phyloP scores from a whole-genome alignment of 2,329 filamentous ascomycete species.

The Metarhizium album region DNA sequence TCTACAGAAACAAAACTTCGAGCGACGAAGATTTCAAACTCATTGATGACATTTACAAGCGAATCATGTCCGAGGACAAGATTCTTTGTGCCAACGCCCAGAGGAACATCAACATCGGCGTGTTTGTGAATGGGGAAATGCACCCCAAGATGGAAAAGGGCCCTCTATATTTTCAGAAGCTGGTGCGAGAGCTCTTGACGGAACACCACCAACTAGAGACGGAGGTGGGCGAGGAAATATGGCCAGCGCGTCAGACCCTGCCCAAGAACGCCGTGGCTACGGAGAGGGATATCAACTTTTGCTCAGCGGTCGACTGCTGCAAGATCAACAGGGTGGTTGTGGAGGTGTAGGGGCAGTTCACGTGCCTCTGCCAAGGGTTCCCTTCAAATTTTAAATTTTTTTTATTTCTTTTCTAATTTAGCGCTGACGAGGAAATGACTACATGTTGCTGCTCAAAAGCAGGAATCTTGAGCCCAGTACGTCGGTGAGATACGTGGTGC shows the following conservation, averaged over 20 bases:
- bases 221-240: slow-evolving; percentile 34
- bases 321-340: slow-evolving; percentile 12
- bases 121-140: slow-evolving; percentile 53
- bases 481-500: too few species aligned
- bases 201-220: slow-evolving; percentile 37
- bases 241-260: slow-evolving; percentile 34
- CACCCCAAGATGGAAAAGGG: slow-evolving; percentile 51
- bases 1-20: slow-evolving; percentile 50
- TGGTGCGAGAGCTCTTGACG: slow-evolving; percentile 35
- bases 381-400: neutral
- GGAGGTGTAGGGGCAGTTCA: slow-evolving; percentile 1
- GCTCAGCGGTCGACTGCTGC: slow-evolving; percentile 24
- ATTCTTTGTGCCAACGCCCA: slow-evolving; percentile 48
- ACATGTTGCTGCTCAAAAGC: too few species aligned
- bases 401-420: neutral
- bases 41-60: slow-evolving; percentile 50
- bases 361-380: neutral
- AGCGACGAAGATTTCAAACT: slow-evolving; percentile 46
- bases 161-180: slow-evolving; percentile 44
- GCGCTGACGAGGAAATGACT: neutral
- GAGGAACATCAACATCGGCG: slow-evolving; percentile 48
- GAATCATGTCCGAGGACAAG: slow-evolving; percentile 55
- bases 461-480: too few species aligned
- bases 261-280: slow-evolving; percentile 16
- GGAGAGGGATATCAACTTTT: slow-evolving; percentile 22